Conservation (phyloP, 1,139 yeast genomes). For the Pichia sp. region DNA sequence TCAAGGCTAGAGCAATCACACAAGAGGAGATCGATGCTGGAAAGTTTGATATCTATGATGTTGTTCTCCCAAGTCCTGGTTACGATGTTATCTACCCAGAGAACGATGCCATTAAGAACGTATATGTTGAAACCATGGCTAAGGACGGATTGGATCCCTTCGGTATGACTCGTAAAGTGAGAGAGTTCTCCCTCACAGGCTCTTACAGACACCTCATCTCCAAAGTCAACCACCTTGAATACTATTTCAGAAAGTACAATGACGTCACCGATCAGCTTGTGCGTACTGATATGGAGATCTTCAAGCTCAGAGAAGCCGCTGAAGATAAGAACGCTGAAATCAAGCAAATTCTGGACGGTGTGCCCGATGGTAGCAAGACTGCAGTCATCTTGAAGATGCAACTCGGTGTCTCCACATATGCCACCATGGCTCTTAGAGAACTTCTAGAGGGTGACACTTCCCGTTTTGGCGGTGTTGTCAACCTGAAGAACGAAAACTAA, state of each 20-base stretch:
- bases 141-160: constrained; percentile 78
- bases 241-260: constrained; percentile 54
- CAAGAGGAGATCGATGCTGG: constrained; percentile 60
- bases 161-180: constrained; percentile 74
- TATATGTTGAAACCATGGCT: constrained; percentile 69
- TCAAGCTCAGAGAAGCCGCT: constrained; percentile 32
- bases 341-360: constrained; percentile 33
- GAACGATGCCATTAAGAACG: constrained; percentile 50
- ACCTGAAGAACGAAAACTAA: too few species aligned
- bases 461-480: constrained; percentile 22
- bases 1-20: constrained; percentile 64
- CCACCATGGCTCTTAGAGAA: constrained; percentile 96
- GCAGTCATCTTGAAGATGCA: constrained; percentile 76
- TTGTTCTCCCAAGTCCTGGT: constrained; percentile 94
- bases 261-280: constrained; percentile 64
- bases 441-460: constrained; percentile 32
- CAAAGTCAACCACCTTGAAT: constrained; percentile 59
- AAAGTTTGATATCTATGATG: constrained; percentile 65
- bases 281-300: constrained; percentile 72
- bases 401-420: constrained; percentile 84
- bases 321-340: constrained; percentile 15
- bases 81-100: constrained; percentile 79
- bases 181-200: constrained; percentile 89
- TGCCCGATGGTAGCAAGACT: constrained; percentile 39
- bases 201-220: constrained; percentile 75